A percentile compares a stretch with the other conserved stretches of the same genome.
These are phyloP conservation scores for Aspergillus haitiensis DNA, from an alignment of 495 filamentous ascomycete genomes.

Conservation along the genomic window DNA sequence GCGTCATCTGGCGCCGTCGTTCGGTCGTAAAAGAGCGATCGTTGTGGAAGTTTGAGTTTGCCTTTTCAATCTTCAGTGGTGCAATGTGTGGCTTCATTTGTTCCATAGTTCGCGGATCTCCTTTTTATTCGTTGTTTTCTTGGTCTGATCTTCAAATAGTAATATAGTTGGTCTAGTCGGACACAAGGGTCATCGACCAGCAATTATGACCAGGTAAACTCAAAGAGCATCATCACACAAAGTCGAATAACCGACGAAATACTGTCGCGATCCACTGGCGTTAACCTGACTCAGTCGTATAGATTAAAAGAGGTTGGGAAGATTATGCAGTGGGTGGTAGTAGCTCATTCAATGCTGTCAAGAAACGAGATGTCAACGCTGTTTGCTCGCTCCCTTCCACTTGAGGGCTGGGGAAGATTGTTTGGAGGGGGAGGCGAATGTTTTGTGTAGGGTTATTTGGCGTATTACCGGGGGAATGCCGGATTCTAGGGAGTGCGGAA, in stretches of 20 bases:
- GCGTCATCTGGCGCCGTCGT: constrained; percentile 59
- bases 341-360: constrained; percentile 10
- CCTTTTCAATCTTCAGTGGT: constrained; percentile 71
- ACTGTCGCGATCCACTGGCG: background rate
- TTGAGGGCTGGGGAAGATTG: constrained; percentile 23
- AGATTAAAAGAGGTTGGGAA: background rate
- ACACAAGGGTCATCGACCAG: constrained; percentile 39
- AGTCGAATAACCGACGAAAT: constrained; percentile 1
- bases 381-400: constrained; percentile 14
- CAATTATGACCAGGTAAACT: constrained; percentile 31
- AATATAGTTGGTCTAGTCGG: constrained; percentile 9
- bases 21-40: constrained; percentile 34
- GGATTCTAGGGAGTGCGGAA: constrained; percentile 30
- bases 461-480: constrained; percentile 34
- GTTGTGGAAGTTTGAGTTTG: constrained; percentile 45
- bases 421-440: constrained; percentile 22
- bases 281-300: background rate
- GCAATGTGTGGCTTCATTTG: constrained; percentile 59
- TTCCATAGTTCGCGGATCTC: constrained; percentile 36
- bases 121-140: constrained; percentile 9
- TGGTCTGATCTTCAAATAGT: constrained; percentile 13
- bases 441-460: constrained; percentile 22
- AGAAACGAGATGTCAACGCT: constrained; percentile 13
- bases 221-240: constrained; percentile 37
- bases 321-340: constrained; percentile 3